phyloP scores from a whole-genome alignment of 345 rosid species.

The Acer campestre region DNA sequence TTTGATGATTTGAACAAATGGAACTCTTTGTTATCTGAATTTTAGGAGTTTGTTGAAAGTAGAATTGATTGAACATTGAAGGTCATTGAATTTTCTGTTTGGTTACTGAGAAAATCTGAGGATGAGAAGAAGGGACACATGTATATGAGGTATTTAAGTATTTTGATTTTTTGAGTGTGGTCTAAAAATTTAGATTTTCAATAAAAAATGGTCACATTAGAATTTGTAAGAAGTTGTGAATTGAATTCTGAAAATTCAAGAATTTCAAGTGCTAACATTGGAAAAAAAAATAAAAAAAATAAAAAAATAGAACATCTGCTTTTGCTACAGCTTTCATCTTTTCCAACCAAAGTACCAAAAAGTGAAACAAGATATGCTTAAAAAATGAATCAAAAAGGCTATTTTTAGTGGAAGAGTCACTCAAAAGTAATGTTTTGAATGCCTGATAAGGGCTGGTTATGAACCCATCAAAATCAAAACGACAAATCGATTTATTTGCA shows the following conservation, averaged over 20 bases:
- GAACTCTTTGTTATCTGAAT: not conserved
- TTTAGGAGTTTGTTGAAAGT: not conserved
- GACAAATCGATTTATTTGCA: too few species aligned
- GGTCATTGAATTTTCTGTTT: not conserved
- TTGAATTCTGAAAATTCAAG: too few species aligned
- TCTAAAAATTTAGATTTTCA: too few species aligned
- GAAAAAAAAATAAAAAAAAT: too few species aligned
- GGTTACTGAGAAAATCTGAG: not conserved
- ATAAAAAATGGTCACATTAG: too few species aligned
- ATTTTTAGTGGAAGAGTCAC: not conserved
- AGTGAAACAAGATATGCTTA: not conserved
- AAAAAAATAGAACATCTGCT: not conserved
- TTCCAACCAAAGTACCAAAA: constrained; percentile 4
- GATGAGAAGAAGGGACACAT: too few species aligned
- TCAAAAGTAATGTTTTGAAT: not conserved
- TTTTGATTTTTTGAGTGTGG: too few species aligned
- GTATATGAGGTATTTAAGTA: too few species aligned
- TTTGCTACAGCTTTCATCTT: not conserved
- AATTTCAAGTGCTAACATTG: too few species aligned
- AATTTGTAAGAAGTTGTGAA: not conserved
- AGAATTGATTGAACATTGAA: too few species aligned
- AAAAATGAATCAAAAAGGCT: not conserved
- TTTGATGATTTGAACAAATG: constrained; percentile 3
- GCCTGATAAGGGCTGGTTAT: not conserved
- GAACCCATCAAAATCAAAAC: not conserved